Base-by-base conservation (phyloP, 495 filamentous ascomycete species). In the Pseudomonodictys pantanalensis region DNA sequence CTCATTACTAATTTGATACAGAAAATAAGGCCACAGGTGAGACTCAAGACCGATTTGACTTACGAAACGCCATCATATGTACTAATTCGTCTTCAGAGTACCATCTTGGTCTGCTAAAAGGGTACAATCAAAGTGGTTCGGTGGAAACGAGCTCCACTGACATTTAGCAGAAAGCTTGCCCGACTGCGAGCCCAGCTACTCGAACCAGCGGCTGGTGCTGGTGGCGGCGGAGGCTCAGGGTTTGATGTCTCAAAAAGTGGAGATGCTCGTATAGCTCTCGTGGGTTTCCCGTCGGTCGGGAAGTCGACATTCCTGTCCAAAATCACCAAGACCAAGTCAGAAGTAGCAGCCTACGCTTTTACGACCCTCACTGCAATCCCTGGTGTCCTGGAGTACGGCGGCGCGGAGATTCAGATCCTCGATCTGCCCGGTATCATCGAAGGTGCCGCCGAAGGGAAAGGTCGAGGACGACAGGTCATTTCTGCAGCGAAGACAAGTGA, bases 11-110 rank as follows among this genome's bases (percentile, higher is more conserved):
- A 76, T 69, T 28, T 9, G 5, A 33, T 42, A 61, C 60, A 98
- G 91, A 99, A 73, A 99, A 99, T 71, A 99, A 99, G 83, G 93
- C 95, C 63, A 99, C 95, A 71, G 91, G 91, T 96, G 83, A n/a
- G n/a, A n/a, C n/a, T n/a, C n/a, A n/a, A n/a, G n/a, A n/a, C n/a
- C n/a, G n/a, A n/a, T n/a, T n/a, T n/a, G n/a, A n/a, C n/a, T n/a
- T n/a, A n/a, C n/a, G n/a, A n/a, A n/a, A n/a, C 38, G n/a, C 44
- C 17, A 30, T 58, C 30, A 57, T 51, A 48, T 62, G 50, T 23
- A 42, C 41, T 68, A 52, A 66, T 64, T 59, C 64, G 64, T 72
- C 62, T 17, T 62, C 64, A 96, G 95, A 99, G 78, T 97, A 97
- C 77, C 95, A 99, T 78, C 78, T 99, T 71, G 95, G 95, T 78